Evolutionary conservation across 768 basidiomycete genomes (phyloP), one percentile per base, ranked within the genome.

Genomic region (Tubosaeta sp.): DNA sequence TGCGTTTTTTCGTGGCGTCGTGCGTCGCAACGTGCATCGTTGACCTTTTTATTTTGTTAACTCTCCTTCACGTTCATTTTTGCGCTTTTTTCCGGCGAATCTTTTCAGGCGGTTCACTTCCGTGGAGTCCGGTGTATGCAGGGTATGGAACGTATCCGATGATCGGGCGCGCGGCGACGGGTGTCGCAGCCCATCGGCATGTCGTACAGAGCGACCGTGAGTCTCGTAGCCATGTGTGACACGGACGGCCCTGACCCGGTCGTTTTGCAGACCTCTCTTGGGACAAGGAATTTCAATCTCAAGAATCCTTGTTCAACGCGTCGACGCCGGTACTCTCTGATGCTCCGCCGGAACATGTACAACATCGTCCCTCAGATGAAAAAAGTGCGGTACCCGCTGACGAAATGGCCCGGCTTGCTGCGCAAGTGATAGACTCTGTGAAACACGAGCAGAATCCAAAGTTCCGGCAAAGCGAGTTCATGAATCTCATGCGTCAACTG

Each of bases 401-500:
- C 58, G 85, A 89, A 43, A 82, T 95, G 43, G 86, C 92, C 3
- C 79, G 81, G 27, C 86, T 90, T 8, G 93, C 93, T 11, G 90
- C 82, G 9, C 72, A 84, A 39, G 78, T 95, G 35, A 72, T 95
- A 50, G 82, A 90, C 38, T 77, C 85, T n/a, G 80, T 95, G 43
- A 75, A 80, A 61, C 71, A 85, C 52, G 88, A 89, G 50, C 76
- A 79, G 61, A 92, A 90, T 63, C 82, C 85, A 33, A 97, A 95
- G 66, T 93, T 97, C 62, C 77, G 82, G 69, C 80, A 91, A 31
- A 92, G 90, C 67, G 77, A 81, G 53, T 97, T 97, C 65, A 75
- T 97, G 76, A 77, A 78, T 19, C 76, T 97, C 26, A 95, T 97
- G 93, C 81, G 79, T 47, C 84, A 90, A 66, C 71, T 97, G 50